These are phyloP conservation scores for Colletotrichum limetticola DNA, from an alignment of 2,329 filamentous ascomycete genomes.

Conservation along the genomic window DNA sequence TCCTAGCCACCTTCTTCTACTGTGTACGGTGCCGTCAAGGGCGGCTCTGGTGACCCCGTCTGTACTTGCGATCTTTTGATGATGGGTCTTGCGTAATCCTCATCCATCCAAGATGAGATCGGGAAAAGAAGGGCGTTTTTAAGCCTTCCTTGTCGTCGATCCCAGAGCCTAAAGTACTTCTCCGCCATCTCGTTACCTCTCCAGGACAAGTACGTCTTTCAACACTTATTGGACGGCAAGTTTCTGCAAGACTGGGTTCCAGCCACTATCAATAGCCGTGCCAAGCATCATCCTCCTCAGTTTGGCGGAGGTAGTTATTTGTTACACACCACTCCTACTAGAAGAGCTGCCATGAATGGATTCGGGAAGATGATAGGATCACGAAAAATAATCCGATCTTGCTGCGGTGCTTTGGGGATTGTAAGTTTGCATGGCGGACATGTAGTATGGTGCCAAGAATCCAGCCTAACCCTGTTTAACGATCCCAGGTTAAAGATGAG, in stretches of 20 bases:
- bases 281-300: background rate
- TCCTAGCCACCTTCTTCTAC: background rate
- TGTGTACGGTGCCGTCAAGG: no score
- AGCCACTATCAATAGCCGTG: background rate
- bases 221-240: background rate
- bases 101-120: background rate
- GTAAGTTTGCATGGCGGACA: background rate
- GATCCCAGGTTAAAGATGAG: background rate
- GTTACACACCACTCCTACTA: background rate
- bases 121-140: background rate
- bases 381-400: background rate
- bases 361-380: background rate
- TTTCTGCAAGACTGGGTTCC: background rate
- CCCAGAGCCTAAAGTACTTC: background rate
- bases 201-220: background rate
- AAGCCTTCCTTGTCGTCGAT: slow-evolving; percentile 27
- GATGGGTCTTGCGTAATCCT: slow-evolving; percentile 10
- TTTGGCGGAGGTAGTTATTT: background rate
- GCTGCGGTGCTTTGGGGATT: background rate
- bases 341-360: background rate
- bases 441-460: background rate
- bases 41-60: background rate
- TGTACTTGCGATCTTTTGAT: background rate
- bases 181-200: background rate
- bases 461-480: no score